These are phyloP conservation scores for Mucor racemosus DNA, from an alignment of 371 early-diverging fungal species.

Conservation along the genomic window DNA sequence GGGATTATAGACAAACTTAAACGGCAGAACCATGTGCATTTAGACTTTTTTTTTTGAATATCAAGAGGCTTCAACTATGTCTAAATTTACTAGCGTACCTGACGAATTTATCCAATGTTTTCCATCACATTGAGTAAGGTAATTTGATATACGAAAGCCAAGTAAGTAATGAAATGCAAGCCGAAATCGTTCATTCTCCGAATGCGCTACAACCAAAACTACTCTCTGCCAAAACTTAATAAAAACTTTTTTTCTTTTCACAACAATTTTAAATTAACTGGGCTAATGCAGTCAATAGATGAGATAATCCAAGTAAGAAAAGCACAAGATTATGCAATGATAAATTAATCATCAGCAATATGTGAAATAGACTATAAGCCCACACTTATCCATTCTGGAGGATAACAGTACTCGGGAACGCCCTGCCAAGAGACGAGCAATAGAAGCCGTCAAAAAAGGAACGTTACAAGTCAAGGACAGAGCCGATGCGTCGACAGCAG, in stretches of 20 bases:
- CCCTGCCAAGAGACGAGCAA: slow-evolving; percentile 26
- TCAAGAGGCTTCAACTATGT: too few species aligned
- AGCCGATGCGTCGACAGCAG: slow-evolving; percentile 8
- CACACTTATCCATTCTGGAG: slow-evolving; percentile 11
- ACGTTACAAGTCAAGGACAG: slow-evolving; percentile 10
- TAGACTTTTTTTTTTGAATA: too few species aligned
- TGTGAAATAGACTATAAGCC: slow-evolving; percentile 10
- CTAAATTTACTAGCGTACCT: too few species aligned
- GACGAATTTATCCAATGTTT: too few species aligned
- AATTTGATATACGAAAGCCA: too few species aligned
- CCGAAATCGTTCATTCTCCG: not conserved
- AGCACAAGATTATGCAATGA: too few species aligned
- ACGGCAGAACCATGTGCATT: too few species aligned
- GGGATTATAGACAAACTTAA: too few species aligned
- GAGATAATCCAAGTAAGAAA: not conserved
- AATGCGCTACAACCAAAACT: not conserved
- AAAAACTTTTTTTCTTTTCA: not conserved
- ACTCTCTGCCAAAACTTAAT: not conserved
- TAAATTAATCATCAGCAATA: not conserved
- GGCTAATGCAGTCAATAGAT: not conserved
- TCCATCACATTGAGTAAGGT: too few species aligned
- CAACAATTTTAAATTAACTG: not conserved
- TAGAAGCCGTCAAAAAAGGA: slow-evolving; percentile 24
- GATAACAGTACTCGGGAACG: slow-evolving; percentile 25
- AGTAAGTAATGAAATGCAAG: not conserved